Conservation (phyloP, 2,329 filamentous ascomycete species). For the Ceratocystis variospora region DNA sequence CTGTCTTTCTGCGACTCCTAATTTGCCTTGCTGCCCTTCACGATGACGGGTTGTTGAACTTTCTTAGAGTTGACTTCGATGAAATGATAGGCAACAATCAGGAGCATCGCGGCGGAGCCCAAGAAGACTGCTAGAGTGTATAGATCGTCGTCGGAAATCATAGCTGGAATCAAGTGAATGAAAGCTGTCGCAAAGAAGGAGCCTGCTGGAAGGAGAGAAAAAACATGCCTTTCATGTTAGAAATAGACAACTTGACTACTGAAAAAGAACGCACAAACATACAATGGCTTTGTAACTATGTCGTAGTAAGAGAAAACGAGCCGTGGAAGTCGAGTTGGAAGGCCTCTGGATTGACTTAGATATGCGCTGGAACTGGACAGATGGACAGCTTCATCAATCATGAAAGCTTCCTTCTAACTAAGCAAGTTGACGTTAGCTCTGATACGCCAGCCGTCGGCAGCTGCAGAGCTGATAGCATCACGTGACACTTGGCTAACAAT, state of each 20-base stretch:
- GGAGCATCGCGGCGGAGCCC: slow-evolving; percentile 73
- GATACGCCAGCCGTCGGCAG: neutral
- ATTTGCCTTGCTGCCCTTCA: slow-evolving; percentile 15
- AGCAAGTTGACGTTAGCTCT: slow-evolving; percentile 15
- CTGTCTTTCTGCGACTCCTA: slow-evolving; percentile 2
- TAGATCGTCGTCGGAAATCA: slow-evolving; percentile 90
- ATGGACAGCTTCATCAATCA: slow-evolving; percentile 19
- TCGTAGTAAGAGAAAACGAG: neutral
- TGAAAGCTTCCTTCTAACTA: slow-evolving; percentile 13
- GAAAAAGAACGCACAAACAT: neutral
- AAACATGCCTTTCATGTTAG: neutral
- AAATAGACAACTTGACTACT: neutral
- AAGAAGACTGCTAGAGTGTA: slow-evolving; percentile 89
- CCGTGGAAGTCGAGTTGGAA: neutral
- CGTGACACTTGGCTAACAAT: slow-evolving; percentile 14
- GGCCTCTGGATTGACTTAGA: neutral
- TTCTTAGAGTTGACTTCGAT: slow-evolving; percentile 71
- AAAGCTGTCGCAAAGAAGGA: neutral
- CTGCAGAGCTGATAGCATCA: neutral
- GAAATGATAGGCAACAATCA: slow-evolving; percentile 93
- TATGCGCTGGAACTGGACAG: slow-evolving; percentile 16
- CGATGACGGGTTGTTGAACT: slow-evolving; percentile 6
- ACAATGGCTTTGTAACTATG: neutral
- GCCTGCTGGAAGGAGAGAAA: neutral
- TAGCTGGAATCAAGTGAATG: slow-evolving; percentile 33